These are phyloP conservation scores for Forsythia viridissima DNA, from an alignment of 257 asterid genomes.

Conservation along the genomic window DNA sequence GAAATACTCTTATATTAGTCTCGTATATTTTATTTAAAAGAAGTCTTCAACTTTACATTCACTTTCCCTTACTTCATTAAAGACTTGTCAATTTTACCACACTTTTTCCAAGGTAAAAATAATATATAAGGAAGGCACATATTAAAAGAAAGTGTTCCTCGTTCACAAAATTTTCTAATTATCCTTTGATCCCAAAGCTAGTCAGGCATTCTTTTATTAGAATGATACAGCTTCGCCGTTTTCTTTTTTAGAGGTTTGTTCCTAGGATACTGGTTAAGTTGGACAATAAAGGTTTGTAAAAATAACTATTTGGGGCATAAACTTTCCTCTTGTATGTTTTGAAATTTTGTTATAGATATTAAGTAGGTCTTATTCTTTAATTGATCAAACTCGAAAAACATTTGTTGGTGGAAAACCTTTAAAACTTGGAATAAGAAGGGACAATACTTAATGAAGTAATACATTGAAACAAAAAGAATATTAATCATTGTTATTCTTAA, in stretches of 20 bases:
- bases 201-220: background rate
- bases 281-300: background rate
- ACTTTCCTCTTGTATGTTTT: background rate
- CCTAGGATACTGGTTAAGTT: background rate
- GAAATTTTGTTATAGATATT: background rate
- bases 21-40: background rate
- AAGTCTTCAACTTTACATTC: background rate
- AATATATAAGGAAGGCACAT: background rate
- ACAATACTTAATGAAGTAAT: background rate
- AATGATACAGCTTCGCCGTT: background rate
- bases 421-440: background rate
- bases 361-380: background rate
- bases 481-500: background rate
- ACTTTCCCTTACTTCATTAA: background rate
- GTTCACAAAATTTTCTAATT: background rate
- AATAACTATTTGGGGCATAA: background rate
- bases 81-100: background rate
- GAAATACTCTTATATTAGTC: background rate
- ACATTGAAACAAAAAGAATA: background rate
- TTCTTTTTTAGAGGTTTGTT: background rate
- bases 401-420: background rate
- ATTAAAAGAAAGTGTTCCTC: no score
- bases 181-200: background rate
- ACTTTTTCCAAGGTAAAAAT: background rate
- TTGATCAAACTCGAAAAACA: background rate